Evolutionary conservation across 1,139 yeast genomes (phyloP).

Genomic region (Debaryomyces sp.): DNA sequence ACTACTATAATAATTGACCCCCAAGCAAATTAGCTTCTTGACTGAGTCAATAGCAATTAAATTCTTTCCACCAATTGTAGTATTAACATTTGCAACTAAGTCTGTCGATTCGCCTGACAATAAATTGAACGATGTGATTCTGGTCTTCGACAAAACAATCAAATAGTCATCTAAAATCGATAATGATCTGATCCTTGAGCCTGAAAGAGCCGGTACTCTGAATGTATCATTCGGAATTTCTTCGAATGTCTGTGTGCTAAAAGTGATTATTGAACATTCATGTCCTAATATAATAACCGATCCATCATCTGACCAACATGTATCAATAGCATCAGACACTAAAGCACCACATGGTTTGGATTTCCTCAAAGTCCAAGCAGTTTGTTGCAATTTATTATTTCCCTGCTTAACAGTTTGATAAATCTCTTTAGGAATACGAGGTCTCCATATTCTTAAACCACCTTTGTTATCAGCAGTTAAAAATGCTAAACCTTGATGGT

Average conservation of each 20-base stretch:
- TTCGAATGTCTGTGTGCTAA: constrained; percentile 63
- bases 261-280: constrained; percentile 60
- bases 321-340: constrained; percentile 46
- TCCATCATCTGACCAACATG: constrained; percentile 77
- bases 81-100: constrained; percentile 48
- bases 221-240: constrained; percentile 40
- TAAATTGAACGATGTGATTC: constrained; percentile 66
- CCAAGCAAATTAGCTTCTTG: constrained; percentile 55
- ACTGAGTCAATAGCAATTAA: constrained; percentile 54
- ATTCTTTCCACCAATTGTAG: constrained; percentile 55
- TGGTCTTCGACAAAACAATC: constrained; percentile 66
- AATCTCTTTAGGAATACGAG: constrained; percentile 48
- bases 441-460: constrained; percentile 85
- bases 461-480: constrained; percentile 83
- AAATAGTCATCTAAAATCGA: constrained; percentile 58
- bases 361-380: constrained; percentile 60
- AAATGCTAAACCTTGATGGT: constrained; percentile 61
- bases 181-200: constrained; percentile 64
- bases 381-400: constrained; percentile 44
- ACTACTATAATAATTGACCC: constrained; percentile 52
- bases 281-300: constrained; percentile 74
- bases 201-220: constrained; percentile 61
- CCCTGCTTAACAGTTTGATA: constrained; percentile 29
- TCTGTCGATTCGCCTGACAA: constrained; percentile 50
- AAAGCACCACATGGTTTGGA: constrained; percentile 45